Evolutionary conservation across 768 basidiomycete species (phyloP), one percentile per base, ranked within the genome.

Genomic region (Nidularia sp.): DNA sequence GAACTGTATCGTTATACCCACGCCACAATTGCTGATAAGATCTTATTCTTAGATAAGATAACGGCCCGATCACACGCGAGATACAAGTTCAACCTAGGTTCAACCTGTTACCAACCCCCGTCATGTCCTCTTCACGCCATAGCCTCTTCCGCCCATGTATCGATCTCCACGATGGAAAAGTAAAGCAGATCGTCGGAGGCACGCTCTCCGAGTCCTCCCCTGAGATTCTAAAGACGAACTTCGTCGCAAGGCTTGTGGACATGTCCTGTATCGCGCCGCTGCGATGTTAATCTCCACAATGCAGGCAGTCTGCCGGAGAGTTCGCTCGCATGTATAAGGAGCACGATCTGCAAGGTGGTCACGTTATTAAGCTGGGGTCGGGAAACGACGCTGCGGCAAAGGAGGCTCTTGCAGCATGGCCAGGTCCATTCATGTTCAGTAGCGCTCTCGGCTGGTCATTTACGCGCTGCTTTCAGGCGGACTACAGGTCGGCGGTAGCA

Each of bases 181-280:
- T 99, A 53, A 98, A 98, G 71, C 97, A 99, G 70, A 98, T 99
- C 50, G 91, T 99, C 10, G 97, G 97, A 42, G 93, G 95, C 3
- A 95, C 93, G 3, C 78, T 99, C 32, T 90, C 88, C 15, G 88
- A 92, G 48, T 59, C 67, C 22, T 65, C 79, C 34, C 81, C 88
- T 5, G 70, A 75, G 22, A 65, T 64, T 39, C 75, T 97, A 57
- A 81, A 80, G 66, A 95, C 92, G 18, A 98, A 99, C 67, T 98
- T 95, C 62, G 84, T 97, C 42, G 84, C 95, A 55, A 90, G 83
- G 95, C 87, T 60, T 59, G 82, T 74, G 53, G 25, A 35, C 49
- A 42, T 7, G 13, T 29, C 25, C 48, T 31, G 39, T 48, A 45
- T 9, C 18, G 15, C 22, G 48, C 32, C 47, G 36, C 9, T 33